Base-by-base conservation (phyloP, 257 asterid species). In the Solanum dulcamara region DNA sequence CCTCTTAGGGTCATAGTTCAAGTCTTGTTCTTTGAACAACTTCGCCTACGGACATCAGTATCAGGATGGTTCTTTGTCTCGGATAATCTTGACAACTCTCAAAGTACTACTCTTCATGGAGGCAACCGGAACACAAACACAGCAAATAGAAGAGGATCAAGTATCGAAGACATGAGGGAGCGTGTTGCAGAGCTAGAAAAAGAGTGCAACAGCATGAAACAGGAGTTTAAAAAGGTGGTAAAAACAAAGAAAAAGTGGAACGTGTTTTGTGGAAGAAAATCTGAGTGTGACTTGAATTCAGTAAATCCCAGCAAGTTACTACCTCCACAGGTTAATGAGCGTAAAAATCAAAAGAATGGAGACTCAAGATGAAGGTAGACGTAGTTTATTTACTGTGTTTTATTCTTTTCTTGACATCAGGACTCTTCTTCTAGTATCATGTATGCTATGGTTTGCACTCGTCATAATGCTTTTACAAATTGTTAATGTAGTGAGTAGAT, bases 1-100 rank as follows among this genome's bases (percentile, higher is more conserved):
- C 99, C 99, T 0, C 93, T 96, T 14, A 90, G 99, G 46, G 97
- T 94, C 66, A 90, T 94, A 18, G 99, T 96, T 22, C 98, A 93
- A 86, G 98, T 94, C 84, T 42, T 96, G 51, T 96, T 94, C 89
- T 96, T 94, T 59, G 98, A 96, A 88, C 99, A 96, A 88, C 95
- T 94, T 24, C 89, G 96, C 1, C 89, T 94, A 3, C 90, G 99
- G 2, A 96, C 98, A 24, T 93, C 99, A 30, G 92, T 96, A 80
- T 93, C 98, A 0, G 91, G 98, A 8, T 96, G 97, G 98, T 92
- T 96, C 40, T 94, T 91, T 28, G 97, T 93, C 9, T 50, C 44
- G 4, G 71, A 71, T 51, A 84, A 84, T 37, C 75, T 55, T 55
- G 86, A 84, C 72, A 72, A 55, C 75, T 75, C 86, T 5, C 74